phyloP scores from a whole-genome alignment of 371 early-diverging fungal species.

The Rhizopus sp. region DNA sequence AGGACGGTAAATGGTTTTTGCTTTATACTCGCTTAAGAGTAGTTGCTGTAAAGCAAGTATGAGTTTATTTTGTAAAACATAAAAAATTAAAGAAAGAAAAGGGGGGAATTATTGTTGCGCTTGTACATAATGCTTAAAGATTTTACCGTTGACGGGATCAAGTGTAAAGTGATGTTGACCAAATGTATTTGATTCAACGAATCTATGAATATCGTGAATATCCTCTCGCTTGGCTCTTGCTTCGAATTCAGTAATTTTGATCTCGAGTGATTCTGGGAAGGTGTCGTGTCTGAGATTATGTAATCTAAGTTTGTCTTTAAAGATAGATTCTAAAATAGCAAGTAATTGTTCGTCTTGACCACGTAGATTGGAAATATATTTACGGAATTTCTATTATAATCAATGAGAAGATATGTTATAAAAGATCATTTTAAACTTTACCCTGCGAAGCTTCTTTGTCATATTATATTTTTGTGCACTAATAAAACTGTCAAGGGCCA shows the following conservation, averaged over 20 bases:
- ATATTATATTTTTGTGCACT: slow-evolving; percentile 97
- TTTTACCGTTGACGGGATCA: slow-evolving; percentile 24
- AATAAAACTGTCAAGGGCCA: slow-evolving; percentile 95
- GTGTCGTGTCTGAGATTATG: slow-evolving; percentile 60
- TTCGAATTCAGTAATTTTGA: slow-evolving; percentile 68
- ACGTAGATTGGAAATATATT: slow-evolving; percentile 76
- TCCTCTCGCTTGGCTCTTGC: slow-evolving; percentile 45
- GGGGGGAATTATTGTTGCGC: neutral
- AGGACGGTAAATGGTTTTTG: slow-evolving; percentile 59
- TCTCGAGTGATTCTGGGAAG: slow-evolving; percentile 60
- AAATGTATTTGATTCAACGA: slow-evolving; percentile 55
- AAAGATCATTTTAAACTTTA: slow-evolving; percentile 23
- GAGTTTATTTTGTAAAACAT: neutral
- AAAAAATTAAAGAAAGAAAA: slow-evolving; percentile 5
- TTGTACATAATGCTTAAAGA: slow-evolving; percentile 16
- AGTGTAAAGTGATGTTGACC: slow-evolving; percentile 41
- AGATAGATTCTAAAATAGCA: slow-evolving; percentile 73
- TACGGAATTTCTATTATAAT: slow-evolving; percentile 69
- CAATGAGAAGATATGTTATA: neutral
- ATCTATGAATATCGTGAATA: slow-evolving; percentile 66
- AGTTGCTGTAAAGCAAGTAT: slow-evolving; percentile 27
- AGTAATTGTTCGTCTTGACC: slow-evolving; percentile 83
- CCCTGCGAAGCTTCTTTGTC: slow-evolving; percentile 74
- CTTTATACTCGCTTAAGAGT: slow-evolving; percentile 63
- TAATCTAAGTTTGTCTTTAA: slow-evolving; percentile 76